These are phyloP conservation scores for Polygonum maritimum DNA, from an alignment of 148 eudicot genomes.

Conservation along the genomic window DNA sequence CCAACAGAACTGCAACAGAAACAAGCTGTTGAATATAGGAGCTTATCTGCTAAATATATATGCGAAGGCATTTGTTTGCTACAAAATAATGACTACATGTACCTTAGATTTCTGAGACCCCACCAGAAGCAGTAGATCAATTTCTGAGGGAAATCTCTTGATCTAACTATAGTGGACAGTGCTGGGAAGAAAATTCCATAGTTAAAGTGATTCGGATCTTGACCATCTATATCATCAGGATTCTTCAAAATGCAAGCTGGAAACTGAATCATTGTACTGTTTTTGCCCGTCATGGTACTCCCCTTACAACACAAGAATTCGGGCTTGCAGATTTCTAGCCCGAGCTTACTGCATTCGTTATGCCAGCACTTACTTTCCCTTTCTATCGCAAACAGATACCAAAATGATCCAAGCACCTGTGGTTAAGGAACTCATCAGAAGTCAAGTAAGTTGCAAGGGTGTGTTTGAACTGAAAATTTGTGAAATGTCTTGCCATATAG, in stretches of 20 bases:
- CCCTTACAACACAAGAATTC: background rate
- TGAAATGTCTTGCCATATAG: too few species aligned
- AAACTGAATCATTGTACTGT: background rate
- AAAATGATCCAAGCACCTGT: conserved; percentile 68
- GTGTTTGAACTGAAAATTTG: too few species aligned
- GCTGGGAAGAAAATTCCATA: conserved; percentile 72
- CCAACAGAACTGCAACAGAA: conserved; percentile 44
- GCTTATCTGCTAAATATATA: background rate
- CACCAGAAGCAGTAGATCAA: conserved; percentile 85
- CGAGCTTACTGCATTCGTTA: conserved; percentile 21
- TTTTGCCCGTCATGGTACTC: too few species aligned
- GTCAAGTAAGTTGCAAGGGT: background rate
- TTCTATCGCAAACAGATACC: conserved; percentile 70
- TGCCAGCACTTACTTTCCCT: conserved; percentile 55
- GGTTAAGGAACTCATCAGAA: background rate
- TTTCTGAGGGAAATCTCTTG: conserved; percentile 39
- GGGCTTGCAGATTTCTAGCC: background rate
- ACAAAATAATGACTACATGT: background rate
- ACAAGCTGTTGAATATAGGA: background rate
- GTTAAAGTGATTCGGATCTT: conserved; percentile 27
- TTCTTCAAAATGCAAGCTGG: conserved; percentile 12
- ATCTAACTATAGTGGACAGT: conserved; percentile 38
- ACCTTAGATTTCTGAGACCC: conserved; percentile 82
- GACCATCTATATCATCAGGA: background rate
- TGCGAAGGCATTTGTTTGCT: background rate